Evolutionary conservation across 495 filamentous ascomycete species (phyloP).

Genomic region (Cladorrhinum samala): DNA sequence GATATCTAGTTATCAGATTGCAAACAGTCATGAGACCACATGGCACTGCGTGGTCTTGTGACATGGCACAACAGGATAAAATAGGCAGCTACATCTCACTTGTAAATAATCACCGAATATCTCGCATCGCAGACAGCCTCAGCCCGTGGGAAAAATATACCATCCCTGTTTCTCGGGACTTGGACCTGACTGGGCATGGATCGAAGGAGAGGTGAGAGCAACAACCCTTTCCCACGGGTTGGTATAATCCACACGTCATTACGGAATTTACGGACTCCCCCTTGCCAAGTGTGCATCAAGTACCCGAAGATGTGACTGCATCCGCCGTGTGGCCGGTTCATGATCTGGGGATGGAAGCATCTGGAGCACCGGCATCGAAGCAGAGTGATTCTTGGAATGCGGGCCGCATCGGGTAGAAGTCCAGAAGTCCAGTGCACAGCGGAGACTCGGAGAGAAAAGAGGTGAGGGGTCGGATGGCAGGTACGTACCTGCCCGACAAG

Average conservation of each 20-base stretch:
- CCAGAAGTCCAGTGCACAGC: not conserved
- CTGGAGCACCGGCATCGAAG: slow-evolving; percentile 1
- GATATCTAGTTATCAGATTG: not conserved
- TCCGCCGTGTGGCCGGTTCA: no score
- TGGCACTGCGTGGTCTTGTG: not conserved
- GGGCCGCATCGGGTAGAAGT: not conserved
- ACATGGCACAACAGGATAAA: not conserved
- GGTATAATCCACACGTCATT: slow-evolving; percentile 12
- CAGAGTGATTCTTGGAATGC: not conserved
- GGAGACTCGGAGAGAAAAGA: no score
- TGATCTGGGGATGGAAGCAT: slow-evolving; percentile 2
- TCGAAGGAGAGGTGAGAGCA: slow-evolving; percentile 3
- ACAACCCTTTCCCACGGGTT: not conserved
- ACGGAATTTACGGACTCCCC: slow-evolving; percentile 6
- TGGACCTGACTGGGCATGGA: not conserved
- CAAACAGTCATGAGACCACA: not conserved
- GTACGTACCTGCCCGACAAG: not conserved
- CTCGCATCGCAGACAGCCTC: not conserved
- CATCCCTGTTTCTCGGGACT: slow-evolving; percentile 5
- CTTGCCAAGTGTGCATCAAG: slow-evolving; percentile 2
- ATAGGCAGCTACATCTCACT: no score
- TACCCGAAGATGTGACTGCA: slow-evolving; percentile 6
- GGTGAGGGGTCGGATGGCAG: not conserved
- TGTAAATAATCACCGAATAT: no score
- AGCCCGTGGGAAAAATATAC: no score